A percentile compares a stretch with the other conserved stretches of the same genome.
phyloP scores from a whole-genome alignment of 2,329 filamentous ascomycete genomes.

The Arthrobotrys sphaeroides region DNA sequence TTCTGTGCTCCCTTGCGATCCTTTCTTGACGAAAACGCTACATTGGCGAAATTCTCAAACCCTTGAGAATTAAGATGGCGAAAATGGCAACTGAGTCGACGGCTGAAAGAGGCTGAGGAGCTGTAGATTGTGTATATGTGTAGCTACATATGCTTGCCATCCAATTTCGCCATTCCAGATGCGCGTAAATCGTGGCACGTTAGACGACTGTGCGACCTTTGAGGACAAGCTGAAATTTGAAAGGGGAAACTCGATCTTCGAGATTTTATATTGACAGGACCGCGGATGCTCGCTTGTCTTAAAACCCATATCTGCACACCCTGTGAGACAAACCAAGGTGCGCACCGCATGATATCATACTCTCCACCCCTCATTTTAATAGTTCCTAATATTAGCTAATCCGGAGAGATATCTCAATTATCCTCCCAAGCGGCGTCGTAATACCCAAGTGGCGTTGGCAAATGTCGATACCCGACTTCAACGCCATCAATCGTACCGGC shows the following conservation, averaged over 20 bases:
- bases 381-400: too few relatives aligned
- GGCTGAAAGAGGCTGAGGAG: too few relatives aligned
- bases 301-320: not conserved
- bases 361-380: not conserved
- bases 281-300: slow-evolving; percentile 10
- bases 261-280: slow-evolving; percentile 17
- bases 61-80: too few relatives aligned
- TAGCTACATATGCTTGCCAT: too few relatives aligned
- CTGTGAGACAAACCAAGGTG: not conserved
- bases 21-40: not conserved
- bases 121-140: too few relatives aligned
- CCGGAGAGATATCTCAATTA: not conserved
- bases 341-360: slow-evolving; percentile 11
- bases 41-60: not conserved
- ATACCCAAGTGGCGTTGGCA: slow-evolving; percentile 36
- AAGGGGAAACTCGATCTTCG: not conserved
- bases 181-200: too few relatives aligned
- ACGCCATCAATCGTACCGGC: slow-evolving; percentile 30
- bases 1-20: not conserved
- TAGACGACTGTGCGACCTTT: not conserved
- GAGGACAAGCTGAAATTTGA: not conserved
- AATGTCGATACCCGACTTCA: slow-evolving; percentile 38
- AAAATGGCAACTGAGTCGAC: too few relatives aligned
- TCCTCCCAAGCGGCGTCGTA: slow-evolving; percentile 25
- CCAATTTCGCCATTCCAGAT: too few relatives aligned